A percentile compares a stretch with the other conserved stretches of the same genome.
Conservation (phyloP, 805 yeast species). For the Yarrowia divulgata region DNA sequence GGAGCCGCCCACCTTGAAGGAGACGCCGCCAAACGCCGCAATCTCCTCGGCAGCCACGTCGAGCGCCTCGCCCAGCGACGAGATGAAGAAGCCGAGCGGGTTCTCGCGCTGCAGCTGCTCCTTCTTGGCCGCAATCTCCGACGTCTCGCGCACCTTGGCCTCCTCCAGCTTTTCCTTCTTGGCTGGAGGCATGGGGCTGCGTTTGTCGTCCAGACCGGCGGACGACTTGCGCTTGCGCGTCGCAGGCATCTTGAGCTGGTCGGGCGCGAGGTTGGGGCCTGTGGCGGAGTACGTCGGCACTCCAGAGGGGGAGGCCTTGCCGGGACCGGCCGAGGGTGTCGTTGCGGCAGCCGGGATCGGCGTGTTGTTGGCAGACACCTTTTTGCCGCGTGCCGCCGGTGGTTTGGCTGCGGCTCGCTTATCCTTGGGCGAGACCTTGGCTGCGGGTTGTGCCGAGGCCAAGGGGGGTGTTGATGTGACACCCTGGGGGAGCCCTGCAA, state of each 20-base stretch:
- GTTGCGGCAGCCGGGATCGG: constrained; percentile 7
- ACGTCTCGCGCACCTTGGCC: constrained; percentile 42
- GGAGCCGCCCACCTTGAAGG: constrained; percentile 21
- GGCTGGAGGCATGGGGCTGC: constrained; percentile 43
- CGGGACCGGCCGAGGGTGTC: constrained; percentile 4
- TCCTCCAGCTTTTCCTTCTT: constrained; percentile 40
- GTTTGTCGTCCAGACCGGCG: constrained; percentile 38
- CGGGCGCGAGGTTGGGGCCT: constrained; percentile 44
- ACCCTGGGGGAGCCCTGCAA: constrained; percentile 42
- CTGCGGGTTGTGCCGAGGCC: constrained; percentile 2
- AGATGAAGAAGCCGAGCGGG: constrained; percentile 48
- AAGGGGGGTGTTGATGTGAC: constrained; percentile 32
- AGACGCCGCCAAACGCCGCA: constrained; percentile 39
- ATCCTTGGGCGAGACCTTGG: constrained; percentile 26
- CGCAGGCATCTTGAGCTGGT: constrained; percentile 47
- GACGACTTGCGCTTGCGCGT: constrained; percentile 44
- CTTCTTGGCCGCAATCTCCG: constrained; percentile 42
- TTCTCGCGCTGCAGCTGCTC: constrained; percentile 48
- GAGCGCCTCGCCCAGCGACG: constrained; percentile 50
- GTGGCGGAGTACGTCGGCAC: constrained; percentile 44
- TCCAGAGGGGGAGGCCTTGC: constrained; percentile 43
- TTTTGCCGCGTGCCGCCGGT: not conserved
- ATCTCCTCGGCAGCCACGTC: constrained; percentile 50
- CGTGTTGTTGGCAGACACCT: constrained; percentile 18
- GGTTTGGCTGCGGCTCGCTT: constrained; percentile 21